Evolutionary conservation across 257 asterid genomes (phyloP).

Genomic region (Vinca minor): DNA sequence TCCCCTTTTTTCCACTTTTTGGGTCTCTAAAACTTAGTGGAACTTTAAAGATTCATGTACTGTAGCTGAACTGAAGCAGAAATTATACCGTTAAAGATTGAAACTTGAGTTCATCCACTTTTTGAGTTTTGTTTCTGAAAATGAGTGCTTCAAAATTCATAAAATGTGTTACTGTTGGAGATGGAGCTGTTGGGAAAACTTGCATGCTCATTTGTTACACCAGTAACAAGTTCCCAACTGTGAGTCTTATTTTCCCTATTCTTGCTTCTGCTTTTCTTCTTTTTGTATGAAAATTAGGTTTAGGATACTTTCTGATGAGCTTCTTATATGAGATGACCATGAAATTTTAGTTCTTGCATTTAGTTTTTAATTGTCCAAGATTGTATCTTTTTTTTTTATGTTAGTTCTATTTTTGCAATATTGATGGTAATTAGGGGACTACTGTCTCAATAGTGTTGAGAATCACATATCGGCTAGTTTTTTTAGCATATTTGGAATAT

Average conservation of each 20-base stretch:
- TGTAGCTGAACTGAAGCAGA: constrained; percentile 1
- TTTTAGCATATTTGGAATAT: no score
- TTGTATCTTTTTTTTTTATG: no score
- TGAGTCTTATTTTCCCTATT: constrained; percentile 19
- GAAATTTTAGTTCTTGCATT: background rate
- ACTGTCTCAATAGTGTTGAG: no score
- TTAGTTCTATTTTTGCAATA: no score
- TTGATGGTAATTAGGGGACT: no score
- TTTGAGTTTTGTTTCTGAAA: constrained; percentile 12
- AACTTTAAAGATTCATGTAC: constrained; percentile 1
- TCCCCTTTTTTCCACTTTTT: constrained; percentile 14
- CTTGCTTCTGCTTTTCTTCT: background rate
- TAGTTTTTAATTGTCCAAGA: constrained; percentile 1
- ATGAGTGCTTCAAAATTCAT: constrained; percentile 98
- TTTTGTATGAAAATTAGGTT: background rate
- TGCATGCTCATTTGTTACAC: constrained; percentile 98
- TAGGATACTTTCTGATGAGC: background rate
- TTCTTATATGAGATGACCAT: background rate
- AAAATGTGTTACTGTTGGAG: constrained; percentile 94
- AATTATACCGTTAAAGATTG: background rate
- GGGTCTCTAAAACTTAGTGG: constrained; percentile 11
- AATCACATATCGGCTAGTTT: no score
- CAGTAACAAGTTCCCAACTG: constrained; percentile 93
- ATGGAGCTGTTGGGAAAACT: constrained; percentile 97
- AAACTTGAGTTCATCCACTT: background rate